Percentiles rank a stretch among this genome's conserved stretches.
phyloP scores from a whole-genome alignment of 2,329 filamentous ascomycete species.

The Alternaria infectoria region DNA sequence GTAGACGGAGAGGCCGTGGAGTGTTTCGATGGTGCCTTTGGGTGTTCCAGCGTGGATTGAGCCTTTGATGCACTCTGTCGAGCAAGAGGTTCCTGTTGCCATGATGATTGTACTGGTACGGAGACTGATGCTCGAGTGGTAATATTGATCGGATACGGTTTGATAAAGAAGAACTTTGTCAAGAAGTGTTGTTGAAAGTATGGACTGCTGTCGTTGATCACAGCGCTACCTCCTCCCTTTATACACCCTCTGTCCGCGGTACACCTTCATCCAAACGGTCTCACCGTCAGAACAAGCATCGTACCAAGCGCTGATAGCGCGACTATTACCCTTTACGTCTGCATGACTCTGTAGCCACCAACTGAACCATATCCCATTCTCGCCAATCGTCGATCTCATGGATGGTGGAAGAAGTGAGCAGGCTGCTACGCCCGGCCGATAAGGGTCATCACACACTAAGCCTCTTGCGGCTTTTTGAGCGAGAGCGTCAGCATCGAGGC shows the following conservation, averaged over 20 bases:
- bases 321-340: not conserved
- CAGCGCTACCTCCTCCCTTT: not conserved
- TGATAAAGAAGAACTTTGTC: not conserved
- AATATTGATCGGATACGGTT: no score
- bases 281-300: not conserved
- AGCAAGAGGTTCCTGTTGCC: slow-evolving; percentile 10
- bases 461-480: slow-evolving; percentile 20
- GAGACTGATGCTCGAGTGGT: not conserved
- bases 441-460: slow-evolving; percentile 1
- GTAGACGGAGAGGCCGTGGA: slow-evolving; percentile 33
- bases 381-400: not conserved
- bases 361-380: not conserved
- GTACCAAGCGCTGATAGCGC: not conserved
- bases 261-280: not conserved
- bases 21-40: slow-evolving; percentile 18
- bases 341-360: not conserved
- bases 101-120: not conserved
- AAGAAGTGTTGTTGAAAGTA: not conserved
- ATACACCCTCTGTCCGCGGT: not conserved
- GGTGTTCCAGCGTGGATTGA: slow-evolving; percentile 46
- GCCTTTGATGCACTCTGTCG: slow-evolving; percentile 38
- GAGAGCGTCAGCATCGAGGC: not conserved
- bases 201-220: not conserved
- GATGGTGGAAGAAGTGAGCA: not conserved
- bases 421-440: not conserved